Evolutionary conservation across 1,284 basidiomycete species (phyloP), one percentile per base, ranked within the genome.

Genomic region (Salmacisia buchloeana): DNA sequence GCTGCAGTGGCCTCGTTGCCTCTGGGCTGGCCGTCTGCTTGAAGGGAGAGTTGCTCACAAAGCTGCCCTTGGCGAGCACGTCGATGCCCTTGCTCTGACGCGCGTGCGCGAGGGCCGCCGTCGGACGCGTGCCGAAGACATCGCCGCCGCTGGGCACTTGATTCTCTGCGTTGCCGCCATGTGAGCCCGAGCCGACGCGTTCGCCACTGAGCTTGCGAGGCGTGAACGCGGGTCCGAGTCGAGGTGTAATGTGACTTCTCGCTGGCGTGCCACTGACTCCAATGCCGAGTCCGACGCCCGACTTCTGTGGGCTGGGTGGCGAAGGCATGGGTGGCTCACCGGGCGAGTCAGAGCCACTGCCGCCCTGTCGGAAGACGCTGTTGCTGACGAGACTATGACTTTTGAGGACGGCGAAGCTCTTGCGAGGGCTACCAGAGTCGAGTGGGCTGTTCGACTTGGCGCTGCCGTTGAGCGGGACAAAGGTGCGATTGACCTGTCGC

Each of bases 31-130:
- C 27, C 29, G 13, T 31, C 9, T 54, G 27, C 73, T 90, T 91
- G 84, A 97, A 97, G 45, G 74, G 72, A 25, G 74, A 75, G 52
- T 75, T 76, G 68, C 64, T 67, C 60, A 76, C 75, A 61, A 65
- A 71, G 62, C 64, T 70, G 23, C 65, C 66, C 36, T 67, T 62
- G 39, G 69, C 64, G 15, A 76, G 70, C 10, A 43, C 56, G 23
- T 66, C 63, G 62, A 69, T 61, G 18, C 63, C 66, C 36, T 62
- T 46, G 52, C 72, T 74, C 43, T 76, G 74, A 23, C 74, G 59
- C 4, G 72, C 49, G 29, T 54, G 31, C 41, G 41, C 10, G 18
- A 43, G 18, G 49, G 29, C n/a, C 3, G 71, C 31, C 68, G 31
- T 23, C 10, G 56, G 5, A 41, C 61, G 38, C 6, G 46, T 25